A percentile compares a stretch with the other conserved stretches of the same genome.
Conservation (phyloP, 2,329 filamentous ascomycete species). For the Talaromyces sp. region DNA sequence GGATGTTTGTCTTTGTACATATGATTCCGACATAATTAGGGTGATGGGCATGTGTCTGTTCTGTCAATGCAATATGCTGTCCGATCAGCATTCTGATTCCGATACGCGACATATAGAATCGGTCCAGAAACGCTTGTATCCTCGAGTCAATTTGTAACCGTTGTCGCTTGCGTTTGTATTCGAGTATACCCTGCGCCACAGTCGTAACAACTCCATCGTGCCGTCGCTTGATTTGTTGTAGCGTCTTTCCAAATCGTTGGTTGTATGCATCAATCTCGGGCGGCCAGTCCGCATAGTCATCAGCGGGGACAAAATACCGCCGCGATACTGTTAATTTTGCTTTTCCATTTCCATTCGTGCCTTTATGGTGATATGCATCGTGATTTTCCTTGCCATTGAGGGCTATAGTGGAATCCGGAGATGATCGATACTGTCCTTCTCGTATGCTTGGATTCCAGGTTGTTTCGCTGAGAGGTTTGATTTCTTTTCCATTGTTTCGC, state of each 20-base stretch:
- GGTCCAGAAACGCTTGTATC: slow-evolving; percentile 95
- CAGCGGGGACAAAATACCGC: slow-evolving; percentile 87
- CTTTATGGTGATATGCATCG: slow-evolving; percentile 31
- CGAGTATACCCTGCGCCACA: slow-evolving; percentile 93
- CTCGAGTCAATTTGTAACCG: slow-evolving; percentile 97
- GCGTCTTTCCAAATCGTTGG: slow-evolving; percentile 77
- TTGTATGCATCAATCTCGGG: slow-evolving; percentile 94
- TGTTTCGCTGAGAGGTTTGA: slow-evolving; percentile 71
- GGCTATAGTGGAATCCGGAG: slow-evolving; percentile 30
- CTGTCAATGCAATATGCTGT: slow-evolving; percentile 94
- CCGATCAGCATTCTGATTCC: slow-evolving; percentile 99
- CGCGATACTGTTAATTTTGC: slow-evolving; percentile 48
- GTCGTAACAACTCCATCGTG: slow-evolving; percentile 98
- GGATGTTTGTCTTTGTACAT: slow-evolving; percentile 96
- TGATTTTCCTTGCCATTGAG: slow-evolving; percentile 48
- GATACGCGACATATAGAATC: slow-evolving; percentile 99
- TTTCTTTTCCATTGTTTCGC: slow-evolving; percentile 53
- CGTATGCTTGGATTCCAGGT: slow-evolving; percentile 87
- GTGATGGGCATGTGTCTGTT: slow-evolving; percentile 84
- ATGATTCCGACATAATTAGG: slow-evolving; percentile 97
- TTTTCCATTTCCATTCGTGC: slow-evolving; percentile 44
- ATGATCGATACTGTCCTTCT: slow-evolving; percentile 71
- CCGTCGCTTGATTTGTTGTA: slow-evolving; percentile 90
- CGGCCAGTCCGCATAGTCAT: slow-evolving; percentile 86
- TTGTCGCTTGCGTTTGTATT: slow-evolving; percentile 95